Percentiles rank a stretch among this genome's conserved stretches.
Evolutionary conservation across 2,329 filamentous ascomycete genomes (phyloP).

Genomic region (Cytospora piceae): DNA sequence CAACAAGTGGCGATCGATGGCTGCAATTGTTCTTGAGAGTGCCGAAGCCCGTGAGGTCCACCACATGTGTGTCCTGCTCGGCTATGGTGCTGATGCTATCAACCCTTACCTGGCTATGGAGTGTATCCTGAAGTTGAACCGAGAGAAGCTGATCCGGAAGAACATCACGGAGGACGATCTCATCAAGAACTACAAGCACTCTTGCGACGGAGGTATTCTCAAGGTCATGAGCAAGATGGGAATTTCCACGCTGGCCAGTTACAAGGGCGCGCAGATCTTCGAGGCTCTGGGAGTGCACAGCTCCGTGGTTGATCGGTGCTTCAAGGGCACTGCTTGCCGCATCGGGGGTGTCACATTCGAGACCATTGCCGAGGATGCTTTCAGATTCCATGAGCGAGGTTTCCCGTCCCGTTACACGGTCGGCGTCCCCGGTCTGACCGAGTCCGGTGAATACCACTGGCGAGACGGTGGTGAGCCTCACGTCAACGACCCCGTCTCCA

Average conservation of each 20-base stretch:
- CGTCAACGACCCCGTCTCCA: conserved; percentile 91
- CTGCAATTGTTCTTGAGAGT: conserved; percentile 86
- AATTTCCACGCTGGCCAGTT: conserved; percentile 93
- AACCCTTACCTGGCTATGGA: conserved; percentile 96
- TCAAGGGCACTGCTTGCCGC: conserved; percentile 89
- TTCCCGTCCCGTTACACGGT: conserved; percentile 81
- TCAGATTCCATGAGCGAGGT: conserved; percentile 92
- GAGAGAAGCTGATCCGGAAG: conserved; percentile 90
- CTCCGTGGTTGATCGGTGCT: conserved; percentile 89
- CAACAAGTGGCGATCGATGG: conserved; percentile 93
- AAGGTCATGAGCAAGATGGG: conserved; percentile 99
- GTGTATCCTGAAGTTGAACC: conserved; percentile 95
- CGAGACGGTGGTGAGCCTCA: conserved; percentile 94
- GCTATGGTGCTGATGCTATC: conserved; percentile 91
- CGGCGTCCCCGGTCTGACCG: conserved; percentile 77
- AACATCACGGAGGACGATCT: conserved; percentile 80
- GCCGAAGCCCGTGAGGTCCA: conserved; percentile 96
- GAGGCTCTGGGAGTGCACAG: conserved; percentile 94
- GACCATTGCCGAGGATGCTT: conserved; percentile 89
- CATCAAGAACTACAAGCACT: conserved; percentile 96
- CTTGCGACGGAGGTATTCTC: conserved; percentile 91
- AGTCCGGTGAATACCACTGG: conserved; percentile 98
- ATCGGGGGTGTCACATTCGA: conserved; percentile 95
- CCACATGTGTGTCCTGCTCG: conserved; percentile 97
- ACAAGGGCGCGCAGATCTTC: conserved; percentile 98